phyloP scores from a whole-genome alignment of 2,329 filamentous ascomycete species.

The Fusarium foetens region DNA sequence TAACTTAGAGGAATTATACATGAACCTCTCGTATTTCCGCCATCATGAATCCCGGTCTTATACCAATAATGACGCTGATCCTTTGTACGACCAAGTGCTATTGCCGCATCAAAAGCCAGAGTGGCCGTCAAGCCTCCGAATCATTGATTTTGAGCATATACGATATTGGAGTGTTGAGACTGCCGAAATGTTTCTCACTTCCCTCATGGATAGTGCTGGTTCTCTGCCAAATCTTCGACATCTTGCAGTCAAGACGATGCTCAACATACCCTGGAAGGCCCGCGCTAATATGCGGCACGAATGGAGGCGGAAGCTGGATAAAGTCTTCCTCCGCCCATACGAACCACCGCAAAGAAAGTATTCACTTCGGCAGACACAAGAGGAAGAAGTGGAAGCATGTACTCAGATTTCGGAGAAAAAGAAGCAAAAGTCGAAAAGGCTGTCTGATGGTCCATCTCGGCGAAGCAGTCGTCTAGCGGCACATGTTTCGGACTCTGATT shows the following conservation, averaged over 20 bases:
- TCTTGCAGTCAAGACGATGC: slow-evolving; percentile 78
- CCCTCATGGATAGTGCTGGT: slow-evolving; percentile 77
- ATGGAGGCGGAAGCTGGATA: slow-evolving; percentile 78
- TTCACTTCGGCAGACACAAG: slow-evolving; percentile 36
- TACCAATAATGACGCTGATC: slow-evolving; percentile 73
- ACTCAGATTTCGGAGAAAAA: slow-evolving; percentile 21
- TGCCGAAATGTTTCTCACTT: slow-evolving; percentile 81
- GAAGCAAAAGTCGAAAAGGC: slow-evolving; percentile 19
- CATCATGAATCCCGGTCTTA: slow-evolving; percentile 65
- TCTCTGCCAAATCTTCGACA: slow-evolving; percentile 73
- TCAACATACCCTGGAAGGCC: slow-evolving; percentile 84
- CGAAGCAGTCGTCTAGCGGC: slow-evolving; percentile 53
- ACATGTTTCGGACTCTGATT: slow-evolving; percentile 41
- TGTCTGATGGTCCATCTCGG: slow-evolving; percentile 46
- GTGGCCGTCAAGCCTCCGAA: slow-evolving; percentile 79
- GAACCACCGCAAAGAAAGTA: slow-evolving; percentile 51
- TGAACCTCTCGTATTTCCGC: slow-evolving; percentile 84
- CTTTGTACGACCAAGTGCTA: slow-evolving; percentile 78
- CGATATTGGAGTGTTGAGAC: slow-evolving; percentile 76
- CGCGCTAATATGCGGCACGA: slow-evolving; percentile 80
- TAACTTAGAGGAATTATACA: slow-evolving; percentile 72
- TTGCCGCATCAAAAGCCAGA: slow-evolving; percentile 71
- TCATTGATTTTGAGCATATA: slow-evolving; percentile 80
- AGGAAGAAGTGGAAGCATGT: background rate
- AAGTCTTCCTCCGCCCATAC: slow-evolving; percentile 68